Base-by-base conservation (phyloP, 148 eudicot genomes). In the Spergularia bocconei region DNA sequence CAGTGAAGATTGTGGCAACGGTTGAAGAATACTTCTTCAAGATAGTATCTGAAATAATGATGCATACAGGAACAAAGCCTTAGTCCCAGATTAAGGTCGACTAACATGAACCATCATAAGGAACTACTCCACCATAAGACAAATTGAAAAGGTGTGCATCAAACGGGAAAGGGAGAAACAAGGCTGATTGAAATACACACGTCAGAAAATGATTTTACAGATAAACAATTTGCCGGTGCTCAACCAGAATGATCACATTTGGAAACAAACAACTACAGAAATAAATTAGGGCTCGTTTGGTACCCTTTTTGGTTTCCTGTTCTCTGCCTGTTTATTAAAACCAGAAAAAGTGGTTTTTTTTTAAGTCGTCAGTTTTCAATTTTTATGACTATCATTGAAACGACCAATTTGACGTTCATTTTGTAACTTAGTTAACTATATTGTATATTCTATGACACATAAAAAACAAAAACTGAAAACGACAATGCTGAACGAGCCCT, bases 11-110 rank as follows among this genome's bases (percentile, higher is more conserved):
- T 56, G 97, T 89, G 74, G 96, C 94, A 72, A 91, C 96, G 71
- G 93, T 91, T 74, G 98, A 93, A 17, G 98, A 93, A 78, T 93
- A 93, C 85, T 93, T 93, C 91, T 93, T 93, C 87, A 93, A 79
- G 77, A 93, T 93, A 61, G 98, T 85, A 87, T 93, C 98, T 93
- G 89, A 51, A 62, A 39, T 70, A 69, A 53, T 25, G 13, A 68
- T 20, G 2, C 6, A 68, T 20, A 12, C 47, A 44, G 14, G 17
- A 48, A 7, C 16, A 65, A 59, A 67, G 71, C 36, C 53, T 7
- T 15, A 41, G 69, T 50, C 53, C 50, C 70, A 5, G 50, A 19
- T 62, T 62, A 23, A 29, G 69, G 41, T 6, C 12, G 17, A 41
- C 17, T 44, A n/a, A 39, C 50, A 65, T 17, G 51, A 65, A 38